Percentiles rank a stretch among this genome's conserved stretches.
phyloP scores from a whole-genome alignment of 2,329 filamentous ascomycete species.

The Neofusicoccum parvum region DNA sequence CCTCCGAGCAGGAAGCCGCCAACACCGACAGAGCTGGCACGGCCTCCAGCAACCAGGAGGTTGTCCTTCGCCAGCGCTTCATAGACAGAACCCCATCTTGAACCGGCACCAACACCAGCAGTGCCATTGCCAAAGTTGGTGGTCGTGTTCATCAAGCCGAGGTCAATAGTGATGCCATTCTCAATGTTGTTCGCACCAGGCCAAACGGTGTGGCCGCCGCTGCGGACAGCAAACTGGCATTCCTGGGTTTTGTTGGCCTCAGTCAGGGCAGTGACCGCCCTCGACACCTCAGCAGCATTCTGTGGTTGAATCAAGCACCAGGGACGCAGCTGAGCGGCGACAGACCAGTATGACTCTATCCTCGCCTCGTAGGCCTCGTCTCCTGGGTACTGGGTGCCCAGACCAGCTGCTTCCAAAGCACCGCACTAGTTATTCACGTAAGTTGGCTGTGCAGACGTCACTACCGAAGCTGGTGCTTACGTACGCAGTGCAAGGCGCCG shows the following conservation, averaged over 20 bases:
- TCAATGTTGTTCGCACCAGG: conserved; percentile 30
- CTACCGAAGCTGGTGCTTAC: background rate
- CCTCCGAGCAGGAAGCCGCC: conserved; percentile 24
- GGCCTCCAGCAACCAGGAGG: conserved; percentile 21
- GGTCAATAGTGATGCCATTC: conserved; percentile 36
- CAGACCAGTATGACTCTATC: conserved; percentile 31
- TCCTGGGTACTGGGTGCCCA: conserved; percentile 23
- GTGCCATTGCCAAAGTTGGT: conserved; percentile 25
- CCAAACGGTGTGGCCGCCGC: conserved; percentile 35
- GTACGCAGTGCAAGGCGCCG: conserved; percentile 7
- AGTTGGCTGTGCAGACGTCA: background rate
- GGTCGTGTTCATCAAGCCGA: conserved; percentile 28
- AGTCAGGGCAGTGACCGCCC: conserved; percentile 32
- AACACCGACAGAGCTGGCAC: conserved; percentile 23
- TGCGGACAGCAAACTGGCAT: conserved; percentile 31
- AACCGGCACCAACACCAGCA: conserved; percentile 24
- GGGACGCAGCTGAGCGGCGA: conserved; percentile 31
- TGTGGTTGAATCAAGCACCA: conserved; percentile 35
- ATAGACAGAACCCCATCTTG: conserved; percentile 24
- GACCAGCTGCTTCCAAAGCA: conserved; percentile 26
- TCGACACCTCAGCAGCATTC: conserved; percentile 32
- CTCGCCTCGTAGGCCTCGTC: conserved; percentile 26
- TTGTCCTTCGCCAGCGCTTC: conserved; percentile 5
- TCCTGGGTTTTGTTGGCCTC: conserved; percentile 8
- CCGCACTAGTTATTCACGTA: conserved; percentile 24